Base-by-base conservation (phyloP, 108 stramenopile genomes). In the Nitzschia putrida region DNA sequence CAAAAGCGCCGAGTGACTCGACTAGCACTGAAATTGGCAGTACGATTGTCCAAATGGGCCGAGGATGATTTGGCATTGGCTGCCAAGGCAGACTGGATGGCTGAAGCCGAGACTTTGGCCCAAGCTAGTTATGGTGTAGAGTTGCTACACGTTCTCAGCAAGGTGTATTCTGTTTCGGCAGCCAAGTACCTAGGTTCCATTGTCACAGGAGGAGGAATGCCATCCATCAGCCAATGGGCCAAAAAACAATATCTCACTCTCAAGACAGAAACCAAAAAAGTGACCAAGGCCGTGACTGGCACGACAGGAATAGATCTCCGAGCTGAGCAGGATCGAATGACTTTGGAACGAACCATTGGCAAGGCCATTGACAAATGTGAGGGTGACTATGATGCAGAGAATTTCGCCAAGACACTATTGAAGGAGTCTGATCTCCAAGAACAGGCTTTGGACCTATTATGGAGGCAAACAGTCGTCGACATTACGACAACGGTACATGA, bases 381-480 rank as follows among this genome's bases (percentile, higher is more conserved):
- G 23, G 61, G 79, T 8, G 52, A 72, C 34, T 66, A 61, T 20
- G 74, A 73, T 53, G 64, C 87, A 65, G 76, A 86, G 71, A 64
- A 82, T 41, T 66, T 84, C 29, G 66, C 82, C 20, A 53, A 64
- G 12, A 66, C 64, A 10, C 74, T 72, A 6, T 76, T 88, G 64
- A 64, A 73, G 20, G 47, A 65, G 10, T 73, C 72, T 25, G 20
- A 43, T 6, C 64, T 73, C 12, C 72, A 57, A 21, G 16, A 41
- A 53, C 57, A 23, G 13, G 72, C 72, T 12, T 64, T 94, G 22
- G 63, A 77, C n/a, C 50, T 86, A 0, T 68, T 91, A 63, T 91
- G 90, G 90, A 86, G 78, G 21, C 85, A 85, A n/a, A 91, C 86
- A 20, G 88, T 86, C 0, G 82, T 88, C 12, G 93, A 94, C 68